Evolutionary conservation across 345 rosid species (phyloP).

Genomic region (Gossypium raimondii): DNA sequence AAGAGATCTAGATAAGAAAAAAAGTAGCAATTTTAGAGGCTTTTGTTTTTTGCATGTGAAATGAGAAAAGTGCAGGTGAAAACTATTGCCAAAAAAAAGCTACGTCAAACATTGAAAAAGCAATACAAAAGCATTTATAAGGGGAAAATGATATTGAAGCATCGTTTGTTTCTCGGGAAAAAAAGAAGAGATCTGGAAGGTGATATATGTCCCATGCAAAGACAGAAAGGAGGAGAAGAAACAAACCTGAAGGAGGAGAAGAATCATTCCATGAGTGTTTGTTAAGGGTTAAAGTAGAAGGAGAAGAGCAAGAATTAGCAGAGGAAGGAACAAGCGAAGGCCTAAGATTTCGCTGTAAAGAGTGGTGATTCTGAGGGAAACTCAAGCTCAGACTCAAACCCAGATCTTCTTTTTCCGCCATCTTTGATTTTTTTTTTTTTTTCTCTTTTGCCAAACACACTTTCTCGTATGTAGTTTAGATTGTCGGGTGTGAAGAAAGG

Average conservation of each 20-base stretch:
- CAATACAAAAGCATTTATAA: background rate
- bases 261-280: constrained; percentile 57
- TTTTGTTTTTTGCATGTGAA: constrained; percentile 2
- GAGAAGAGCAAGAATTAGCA: constrained; percentile 33
- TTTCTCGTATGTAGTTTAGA: background rate
- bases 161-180: constrained; percentile 26
- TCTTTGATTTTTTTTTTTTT: constrained; percentile 21
- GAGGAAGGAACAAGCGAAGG: constrained; percentile 33
- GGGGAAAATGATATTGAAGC: background rate
- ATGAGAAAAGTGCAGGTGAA: constrained; percentile 14
- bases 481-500: background rate
- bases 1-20: too few species aligned
- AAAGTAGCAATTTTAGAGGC: background rate
- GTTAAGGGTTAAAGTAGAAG: constrained; percentile 29
- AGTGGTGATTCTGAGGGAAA: constrained; percentile 38
- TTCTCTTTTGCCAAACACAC: constrained; percentile 9
- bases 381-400: constrained; percentile 77
- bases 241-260: constrained; percentile 29
- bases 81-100: constrained; percentile 8
- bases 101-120: background rate
- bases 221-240: constrained; percentile 28
- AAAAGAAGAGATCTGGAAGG: constrained; percentile 19
- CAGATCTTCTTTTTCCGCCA: constrained; percentile 73
- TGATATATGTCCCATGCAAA: constrained; percentile 5
- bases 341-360: constrained; percentile 55